Percentiles rank a stretch among this genome's conserved stretches.
phyloP scores from a whole-genome alignment of 75 land plant species.

The Isoetes taiwanensis region DNA sequence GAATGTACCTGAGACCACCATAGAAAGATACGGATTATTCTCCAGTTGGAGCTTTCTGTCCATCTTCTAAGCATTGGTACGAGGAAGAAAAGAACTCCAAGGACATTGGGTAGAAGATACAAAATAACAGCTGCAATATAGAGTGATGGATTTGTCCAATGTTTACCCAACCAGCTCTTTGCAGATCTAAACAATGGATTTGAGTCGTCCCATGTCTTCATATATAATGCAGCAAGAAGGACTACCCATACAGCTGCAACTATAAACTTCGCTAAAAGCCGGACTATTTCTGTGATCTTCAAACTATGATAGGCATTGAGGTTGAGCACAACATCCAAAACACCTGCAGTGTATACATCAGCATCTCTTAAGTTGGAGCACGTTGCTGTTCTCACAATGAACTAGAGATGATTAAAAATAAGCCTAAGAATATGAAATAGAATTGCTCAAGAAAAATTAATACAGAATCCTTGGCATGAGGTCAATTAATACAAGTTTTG shows the following conservation, averaged over 20 bases:
- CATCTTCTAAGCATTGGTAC: constrained; percentile 83
- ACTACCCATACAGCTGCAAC: constrained; percentile 63
- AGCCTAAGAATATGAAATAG: too few relatives aligned
- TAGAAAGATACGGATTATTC: constrained; percentile 49
- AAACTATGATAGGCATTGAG: constrained; percentile 74
- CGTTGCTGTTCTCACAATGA: background rate
- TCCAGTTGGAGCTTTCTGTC: constrained; percentile 95
- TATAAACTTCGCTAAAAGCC: constrained; percentile 40
- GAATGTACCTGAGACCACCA: constrained; percentile 99
- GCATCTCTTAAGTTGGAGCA: background rate
- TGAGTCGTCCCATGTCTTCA: constrained; percentile 33
- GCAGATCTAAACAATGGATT: constrained; percentile 36
- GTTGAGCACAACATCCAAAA: constrained; percentile 62
- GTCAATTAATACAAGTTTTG: too few relatives aligned
- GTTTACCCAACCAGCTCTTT: constrained; percentile 37
- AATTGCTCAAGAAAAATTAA: too few relatives aligned
- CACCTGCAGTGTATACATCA: constrained; percentile 42
- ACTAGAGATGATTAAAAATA: too few relatives aligned
- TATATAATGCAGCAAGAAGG: constrained; percentile 52
- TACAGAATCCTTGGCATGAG: too few relatives aligned
- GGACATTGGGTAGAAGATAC: constrained; percentile 42
- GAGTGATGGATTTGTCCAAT: constrained; percentile 50
- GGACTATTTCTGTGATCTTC: constrained; percentile 27
- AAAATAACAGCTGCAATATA: constrained; percentile 56
- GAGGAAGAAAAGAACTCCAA: constrained; percentile 51